phyloP scores from a whole-genome alignment of 805 yeast genomes.

The Priceomyces medius region DNA sequence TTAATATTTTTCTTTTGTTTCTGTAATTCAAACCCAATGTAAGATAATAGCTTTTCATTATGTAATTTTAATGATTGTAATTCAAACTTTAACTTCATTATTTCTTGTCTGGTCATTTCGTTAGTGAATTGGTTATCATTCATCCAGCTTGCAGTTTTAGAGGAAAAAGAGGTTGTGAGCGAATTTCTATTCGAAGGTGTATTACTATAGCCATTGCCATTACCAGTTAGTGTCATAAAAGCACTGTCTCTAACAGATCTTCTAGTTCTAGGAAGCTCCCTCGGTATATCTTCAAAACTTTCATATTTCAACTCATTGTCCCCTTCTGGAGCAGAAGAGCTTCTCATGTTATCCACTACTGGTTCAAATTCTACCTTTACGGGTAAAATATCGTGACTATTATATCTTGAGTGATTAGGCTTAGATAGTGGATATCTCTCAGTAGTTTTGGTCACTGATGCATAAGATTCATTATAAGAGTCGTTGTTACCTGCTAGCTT shows the following conservation, averaged over 20 bases:
- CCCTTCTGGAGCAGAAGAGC: constrained; percentile 30
- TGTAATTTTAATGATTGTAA: constrained; percentile 53
- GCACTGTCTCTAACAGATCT: constrained; percentile 23
- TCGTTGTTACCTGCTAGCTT: constrained; percentile 30
- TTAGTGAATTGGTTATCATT: constrained; percentile 19
- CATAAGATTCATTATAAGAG: constrained; percentile 18
- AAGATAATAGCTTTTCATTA: constrained; percentile 55
- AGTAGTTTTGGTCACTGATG: constrained; percentile 12
- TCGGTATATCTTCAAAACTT: constrained; percentile 16
- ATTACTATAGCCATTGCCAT: constrained; percentile 20
- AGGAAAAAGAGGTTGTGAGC: constrained; percentile 22
- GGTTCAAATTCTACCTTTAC: constrained; percentile 44
- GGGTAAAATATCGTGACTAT: constrained; percentile 43
- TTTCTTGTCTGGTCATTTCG: constrained; percentile 44
- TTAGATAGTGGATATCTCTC: constrained; percentile 30
- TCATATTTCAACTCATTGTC: constrained; percentile 13
- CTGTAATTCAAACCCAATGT: constrained; percentile 57
- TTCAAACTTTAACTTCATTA: constrained; percentile 52
- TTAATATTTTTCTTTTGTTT: constrained; percentile 44
- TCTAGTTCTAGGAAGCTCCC: constrained; percentile 6
- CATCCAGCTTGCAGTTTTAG: constrained; percentile 31
- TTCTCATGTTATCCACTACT: constrained; percentile 15
- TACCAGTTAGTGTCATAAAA: constrained; percentile 22
- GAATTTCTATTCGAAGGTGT: constrained; percentile 13
- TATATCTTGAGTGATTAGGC: constrained; percentile 39